Evolutionary conservation across 352 stramenopile genomes (phyloP), one percentile per base, ranked within the genome.

Genomic region (Globisporangium cystogenes): DNA sequence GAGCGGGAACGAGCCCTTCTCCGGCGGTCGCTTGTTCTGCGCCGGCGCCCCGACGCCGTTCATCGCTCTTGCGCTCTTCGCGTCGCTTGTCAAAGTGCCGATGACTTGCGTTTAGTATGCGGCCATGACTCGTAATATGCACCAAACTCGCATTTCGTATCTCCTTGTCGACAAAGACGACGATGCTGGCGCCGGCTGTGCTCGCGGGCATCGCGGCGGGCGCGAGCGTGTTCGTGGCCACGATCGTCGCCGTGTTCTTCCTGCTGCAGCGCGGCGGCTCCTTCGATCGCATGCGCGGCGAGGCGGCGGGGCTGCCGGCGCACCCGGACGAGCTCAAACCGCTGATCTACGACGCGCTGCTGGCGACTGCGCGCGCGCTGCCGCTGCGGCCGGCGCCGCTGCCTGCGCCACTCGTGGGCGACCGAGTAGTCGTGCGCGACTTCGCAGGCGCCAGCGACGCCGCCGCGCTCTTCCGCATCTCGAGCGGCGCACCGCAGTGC

Each of bases 1-100:
- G 44, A 96, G 70, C 29, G 87, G 87, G 72, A 96, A 96, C 46
- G 83, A 90, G 16, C 87, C 87, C 62, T 95, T 95, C 79, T 96
- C 83, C 31, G 87, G 87, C 54, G 87, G 83, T 37, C 74, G 74
- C 67, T 87, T 86, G 57, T 59, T 70, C 61, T 87, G 75, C 66
- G 76, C 67, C 31, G 82, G 82, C 10, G 82, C 82, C 41, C 82
- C 65, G 31, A 87, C 70, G 42, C 82, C 74, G 68, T 96, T 93
- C 86, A 95, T 96, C 39, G 23, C 36, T 16, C 4, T 35, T 51
- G 3, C 21, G 14, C 14, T 1, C 12, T 18, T 23, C 26, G 39
- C 26, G 39, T 26, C 16, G 39, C 39, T 29, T 45, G 24, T 31
- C 52, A 31, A 21, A 20, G 26, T 29, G 26, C 20, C 7, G 8